Evolutionary conservation across 768 basidiomycete species (phyloP).

Genomic region (Amanita molliuscula): DNA sequence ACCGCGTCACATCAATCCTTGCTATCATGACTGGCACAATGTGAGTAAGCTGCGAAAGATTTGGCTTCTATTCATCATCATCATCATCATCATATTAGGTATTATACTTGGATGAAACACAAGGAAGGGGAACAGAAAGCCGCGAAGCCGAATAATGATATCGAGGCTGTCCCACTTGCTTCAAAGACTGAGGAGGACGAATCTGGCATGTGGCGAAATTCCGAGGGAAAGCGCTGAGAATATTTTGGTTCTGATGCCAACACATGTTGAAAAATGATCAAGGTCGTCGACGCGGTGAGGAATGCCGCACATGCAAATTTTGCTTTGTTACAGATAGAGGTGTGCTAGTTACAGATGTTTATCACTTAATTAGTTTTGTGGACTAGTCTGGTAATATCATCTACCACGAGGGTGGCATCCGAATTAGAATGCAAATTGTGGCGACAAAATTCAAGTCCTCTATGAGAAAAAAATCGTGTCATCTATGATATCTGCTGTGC

Average conservation of each 20-base stretch:
- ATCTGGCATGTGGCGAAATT: neutral
- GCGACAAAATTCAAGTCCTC: too few species aligned
- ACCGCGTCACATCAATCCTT: conserved; percentile 53
- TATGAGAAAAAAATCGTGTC: too few species aligned
- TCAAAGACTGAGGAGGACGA: conserved; percentile 4
- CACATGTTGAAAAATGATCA: neutral
- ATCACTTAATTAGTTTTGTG: too few species aligned
- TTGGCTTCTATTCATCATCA: neutral
- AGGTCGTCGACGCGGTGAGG: neutral
- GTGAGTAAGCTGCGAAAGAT: conserved; percentile 21
- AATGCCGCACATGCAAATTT: neutral
- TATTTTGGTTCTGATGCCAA: neutral
- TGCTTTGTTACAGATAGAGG: too few species aligned
- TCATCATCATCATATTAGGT: conserved; percentile 20
- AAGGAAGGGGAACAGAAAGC: conserved; percentile 9
- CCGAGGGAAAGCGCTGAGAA: neutral
- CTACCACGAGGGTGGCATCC: too few species aligned
- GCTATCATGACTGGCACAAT: conserved; percentile 63
- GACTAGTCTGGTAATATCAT: too few species aligned
- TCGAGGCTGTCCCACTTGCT: conserved; percentile 5
- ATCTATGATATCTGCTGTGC: too few species aligned
- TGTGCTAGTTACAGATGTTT: too few species aligned
- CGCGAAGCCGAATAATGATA: conserved; percentile 7
- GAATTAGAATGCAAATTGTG: too few species aligned
- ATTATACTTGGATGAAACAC: conserved; percentile 45